These are phyloP conservation scores for Lizonia empirigonia DNA, from an alignment of 2,329 filamentous ascomycete genomes.

Conservation along the genomic window DNA sequence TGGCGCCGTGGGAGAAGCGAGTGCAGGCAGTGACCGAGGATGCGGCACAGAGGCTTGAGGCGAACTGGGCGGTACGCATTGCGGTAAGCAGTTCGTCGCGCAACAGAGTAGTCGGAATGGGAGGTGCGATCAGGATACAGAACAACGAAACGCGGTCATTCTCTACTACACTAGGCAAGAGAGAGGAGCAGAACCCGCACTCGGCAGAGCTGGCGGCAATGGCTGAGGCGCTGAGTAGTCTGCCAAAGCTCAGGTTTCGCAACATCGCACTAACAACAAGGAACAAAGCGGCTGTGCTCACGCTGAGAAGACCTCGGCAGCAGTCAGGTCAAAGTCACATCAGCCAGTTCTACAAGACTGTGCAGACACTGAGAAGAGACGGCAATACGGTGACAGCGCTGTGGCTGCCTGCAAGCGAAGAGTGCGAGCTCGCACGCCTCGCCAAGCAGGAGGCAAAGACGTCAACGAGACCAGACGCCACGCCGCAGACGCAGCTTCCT, in stretches of 20 bases:
- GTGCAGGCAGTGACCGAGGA: constrained; percentile 12
- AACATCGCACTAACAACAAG: constrained; percentile 17
- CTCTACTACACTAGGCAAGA: constrained; percentile 5
- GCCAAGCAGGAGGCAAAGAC: constrained; percentile 15
- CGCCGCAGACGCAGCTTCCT: constrained; percentile 10
- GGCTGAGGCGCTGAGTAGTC: constrained; percentile 1
- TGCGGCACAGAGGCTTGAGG: constrained; percentile 9
- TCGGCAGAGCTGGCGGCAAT: background rate
- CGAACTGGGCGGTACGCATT: constrained; percentile 18
- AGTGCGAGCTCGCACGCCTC: constrained; percentile 14
- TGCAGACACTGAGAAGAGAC: constrained; percentile 11
- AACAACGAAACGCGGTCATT: constrained; percentile 12
- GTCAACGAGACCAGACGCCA: constrained; percentile 7
- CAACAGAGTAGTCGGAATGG: constrained; percentile 16
- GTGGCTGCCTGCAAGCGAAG: constrained; percentile 19
- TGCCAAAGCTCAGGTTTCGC: constrained; percentile 16
- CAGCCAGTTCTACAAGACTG: constrained; percentile 11
- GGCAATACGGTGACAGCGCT: constrained; percentile 13
- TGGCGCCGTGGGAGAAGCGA: constrained; percentile 19
- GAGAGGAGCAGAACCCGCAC: background rate
- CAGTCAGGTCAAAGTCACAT: constrained; percentile 15
- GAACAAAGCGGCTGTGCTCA: constrained; percentile 12
- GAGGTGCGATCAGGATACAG: constrained; percentile 14
- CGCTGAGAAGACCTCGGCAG: constrained; percentile 14
- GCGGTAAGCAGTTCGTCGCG: constrained; percentile 15